phyloP scores from a whole-genome alignment of 345 rosid species.

The Syzygium aromaticum region DNA sequence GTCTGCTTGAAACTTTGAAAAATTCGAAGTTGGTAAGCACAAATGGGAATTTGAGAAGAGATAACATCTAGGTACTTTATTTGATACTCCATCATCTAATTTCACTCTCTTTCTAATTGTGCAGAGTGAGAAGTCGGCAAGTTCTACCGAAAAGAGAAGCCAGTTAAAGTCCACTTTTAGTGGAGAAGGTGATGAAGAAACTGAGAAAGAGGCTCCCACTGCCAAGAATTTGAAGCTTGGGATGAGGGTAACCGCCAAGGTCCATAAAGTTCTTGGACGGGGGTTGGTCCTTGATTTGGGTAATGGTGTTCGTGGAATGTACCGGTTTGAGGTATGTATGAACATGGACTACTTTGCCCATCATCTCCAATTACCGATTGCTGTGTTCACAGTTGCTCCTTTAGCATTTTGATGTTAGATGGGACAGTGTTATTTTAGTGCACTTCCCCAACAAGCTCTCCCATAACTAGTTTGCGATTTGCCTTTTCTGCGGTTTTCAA shows the following conservation, averaged over 20 bases:
- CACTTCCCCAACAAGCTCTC: background rate
- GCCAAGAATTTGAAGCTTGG: conserved; percentile 58
- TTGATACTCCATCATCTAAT: background rate
- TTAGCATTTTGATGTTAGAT: background rate
- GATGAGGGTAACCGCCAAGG: conserved; percentile 50
- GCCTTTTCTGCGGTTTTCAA: background rate
- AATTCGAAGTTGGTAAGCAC: conserved; percentile 17
- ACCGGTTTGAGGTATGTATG: conserved; percentile 57
- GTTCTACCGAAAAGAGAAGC: background rate
- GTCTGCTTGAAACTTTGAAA: conserved; percentile 18
- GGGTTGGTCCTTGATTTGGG: conserved; percentile 96
- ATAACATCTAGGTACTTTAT: background rate
- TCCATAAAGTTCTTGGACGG: conserved; percentile 50
- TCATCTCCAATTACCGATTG: background rate
- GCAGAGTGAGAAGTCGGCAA: background rate
- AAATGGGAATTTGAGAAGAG: background rate
- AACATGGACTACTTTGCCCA: background rate
- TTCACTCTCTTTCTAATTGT: background rate
- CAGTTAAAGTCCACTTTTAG: background rate
- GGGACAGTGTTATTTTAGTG: background rate
- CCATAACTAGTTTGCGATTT: background rate
- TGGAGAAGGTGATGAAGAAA: background rate
- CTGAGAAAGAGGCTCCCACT: conserved; percentile 9
- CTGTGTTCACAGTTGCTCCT: background rate
- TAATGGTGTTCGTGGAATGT: conserved; percentile 84